These are phyloP conservation scores for Rhizophora apiculata DNA, from an alignment of 345 rosid genomes.

Conservation along the genomic window DNA sequence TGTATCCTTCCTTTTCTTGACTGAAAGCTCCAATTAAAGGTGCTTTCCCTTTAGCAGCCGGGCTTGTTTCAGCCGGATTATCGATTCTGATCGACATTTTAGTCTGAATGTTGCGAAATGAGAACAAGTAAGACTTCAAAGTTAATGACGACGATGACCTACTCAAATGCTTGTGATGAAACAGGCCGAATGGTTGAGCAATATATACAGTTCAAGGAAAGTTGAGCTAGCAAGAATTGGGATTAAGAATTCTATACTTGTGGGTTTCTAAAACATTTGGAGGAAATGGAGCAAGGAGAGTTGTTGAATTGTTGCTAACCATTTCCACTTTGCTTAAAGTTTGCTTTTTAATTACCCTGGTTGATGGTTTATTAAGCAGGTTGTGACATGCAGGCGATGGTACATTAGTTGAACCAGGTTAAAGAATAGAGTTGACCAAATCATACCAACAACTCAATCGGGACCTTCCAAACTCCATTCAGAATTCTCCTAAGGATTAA, in stretches of 20 bases:
- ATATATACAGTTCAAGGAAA: slow-evolving; percentile 1
- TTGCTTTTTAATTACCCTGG: neutral
- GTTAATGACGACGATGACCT: neutral
- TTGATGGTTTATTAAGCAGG: slow-evolving; percentile 1
- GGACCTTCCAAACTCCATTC: neutral
- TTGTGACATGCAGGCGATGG: neutral
- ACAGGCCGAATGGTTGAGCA: neutral
- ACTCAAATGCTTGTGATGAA: slow-evolving; percentile 8
- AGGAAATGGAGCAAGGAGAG: slow-evolving; percentile 2
- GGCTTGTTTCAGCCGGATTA: slow-evolving; percentile 18
- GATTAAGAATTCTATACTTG: neutral
- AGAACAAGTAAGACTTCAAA: neutral
- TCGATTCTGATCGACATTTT: slow-evolving; percentile 14
- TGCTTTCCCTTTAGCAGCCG: slow-evolving; percentile 21
- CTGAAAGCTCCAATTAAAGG: slow-evolving; percentile 7
- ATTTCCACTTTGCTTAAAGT: slow-evolving; percentile 9
- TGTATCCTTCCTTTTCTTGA: slow-evolving; percentile 28
- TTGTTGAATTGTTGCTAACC: slow-evolving; percentile 18
- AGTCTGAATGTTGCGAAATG: neutral
- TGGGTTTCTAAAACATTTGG: neutral
- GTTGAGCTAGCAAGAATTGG: neutral
- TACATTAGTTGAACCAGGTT: neutral
- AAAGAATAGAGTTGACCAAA: slow-evolving; percentile 1
- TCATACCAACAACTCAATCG: slow-evolving; percentile 11
- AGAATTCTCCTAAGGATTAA: neutral